phyloP scores from a whole-genome alignment of 31 red algal species.

The Porphyra umbilicalis region DNA sequence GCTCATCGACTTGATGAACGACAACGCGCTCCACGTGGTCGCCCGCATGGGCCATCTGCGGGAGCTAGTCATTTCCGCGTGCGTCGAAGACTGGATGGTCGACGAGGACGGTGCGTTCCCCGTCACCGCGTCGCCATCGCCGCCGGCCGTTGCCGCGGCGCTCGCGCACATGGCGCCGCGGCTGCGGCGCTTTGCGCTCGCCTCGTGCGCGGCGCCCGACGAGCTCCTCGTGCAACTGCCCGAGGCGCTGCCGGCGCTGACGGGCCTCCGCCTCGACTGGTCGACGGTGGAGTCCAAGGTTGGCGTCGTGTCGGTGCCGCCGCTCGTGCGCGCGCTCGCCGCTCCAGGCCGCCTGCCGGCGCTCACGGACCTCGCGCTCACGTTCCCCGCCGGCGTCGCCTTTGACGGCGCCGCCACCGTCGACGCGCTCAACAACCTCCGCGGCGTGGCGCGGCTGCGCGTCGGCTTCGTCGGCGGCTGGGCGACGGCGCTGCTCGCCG shows the following conservation, averaged over 20 bases:
- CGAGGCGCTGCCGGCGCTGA: not conserved
- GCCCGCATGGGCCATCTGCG: not conserved
- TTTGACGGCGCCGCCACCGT: not conserved
- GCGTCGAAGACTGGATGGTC: not conserved
- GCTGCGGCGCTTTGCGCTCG: not conserved
- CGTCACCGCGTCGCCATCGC: not conserved
- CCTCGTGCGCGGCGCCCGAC: not conserved
- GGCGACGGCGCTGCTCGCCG: not conserved
- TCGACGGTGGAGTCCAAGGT: not conserved
- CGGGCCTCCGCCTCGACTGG: not conserved
- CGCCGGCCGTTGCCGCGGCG: not conserved
- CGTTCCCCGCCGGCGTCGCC: not conserved
- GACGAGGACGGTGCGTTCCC: too few species aligned
- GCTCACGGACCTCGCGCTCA: not conserved
- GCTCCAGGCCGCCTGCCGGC: too few species aligned
- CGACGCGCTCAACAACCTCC: not conserved
- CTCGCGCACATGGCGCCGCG: not conserved
- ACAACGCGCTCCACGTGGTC: not conserved
- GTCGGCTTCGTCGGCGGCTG: not conserved
- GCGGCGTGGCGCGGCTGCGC: not conserved
- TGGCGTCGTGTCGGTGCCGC: not conserved
- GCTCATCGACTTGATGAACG: not conserved
- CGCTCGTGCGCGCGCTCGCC: not conserved
- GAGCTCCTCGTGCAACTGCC: not conserved
- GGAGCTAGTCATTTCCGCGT: not conserved